Conservation (phyloP, 169 alveolate species). For the Babesia sp. region DNA sequence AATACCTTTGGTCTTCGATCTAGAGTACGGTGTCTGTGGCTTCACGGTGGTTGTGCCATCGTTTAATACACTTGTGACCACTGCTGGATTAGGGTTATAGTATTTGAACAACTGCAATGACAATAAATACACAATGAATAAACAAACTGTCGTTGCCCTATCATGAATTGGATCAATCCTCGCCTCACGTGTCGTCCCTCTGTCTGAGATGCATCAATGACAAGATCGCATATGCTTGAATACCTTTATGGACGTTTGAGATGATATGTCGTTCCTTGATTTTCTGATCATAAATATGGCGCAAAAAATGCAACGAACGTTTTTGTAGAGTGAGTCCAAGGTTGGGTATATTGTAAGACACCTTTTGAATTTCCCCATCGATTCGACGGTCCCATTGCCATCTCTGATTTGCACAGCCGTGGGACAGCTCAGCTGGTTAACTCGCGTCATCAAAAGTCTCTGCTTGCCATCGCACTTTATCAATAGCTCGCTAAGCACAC, state of each 20-base stretch:
- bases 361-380: slow-evolving; percentile 50
- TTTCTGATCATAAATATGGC: slow-evolving; percentile 14
- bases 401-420: slow-evolving; percentile 49
- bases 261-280: slow-evolving; percentile 59
- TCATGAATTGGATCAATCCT: slow-evolving; percentile 42
- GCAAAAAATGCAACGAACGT: slow-evolving; percentile 17
- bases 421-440: slow-evolving; percentile 48
- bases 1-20: slow-evolving; percentile 55
- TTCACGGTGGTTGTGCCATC: neutral
- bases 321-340: slow-evolving; percentile 42
- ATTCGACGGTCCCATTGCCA: slow-evolving; percentile 11
- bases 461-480: slow-evolving; percentile 37
- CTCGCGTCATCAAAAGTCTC: slow-evolving; percentile 38
- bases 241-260: slow-evolving; percentile 58
- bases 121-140: neutral
- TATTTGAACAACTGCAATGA: slow-evolving; percentile 60
- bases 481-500: slow-evolving; percentile 40
- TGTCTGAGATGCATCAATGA: slow-evolving; percentile 2
- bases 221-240: neutral
- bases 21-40: slow-evolving; percentile 49
- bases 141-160: slow-evolving; percentile 51
- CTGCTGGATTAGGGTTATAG: slow-evolving; percentile 51
- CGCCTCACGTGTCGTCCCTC: slow-evolving; percentile 62
- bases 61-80: slow-evolving; percentile 14
- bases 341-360: slow-evolving; percentile 58